Percentiles rank a stretch among this genome's conserved stretches.
These are phyloP conservation scores for Stentor roeselii DNA, from an alignment of 73 alveolate species.

Conservation along the genomic window DNA sequence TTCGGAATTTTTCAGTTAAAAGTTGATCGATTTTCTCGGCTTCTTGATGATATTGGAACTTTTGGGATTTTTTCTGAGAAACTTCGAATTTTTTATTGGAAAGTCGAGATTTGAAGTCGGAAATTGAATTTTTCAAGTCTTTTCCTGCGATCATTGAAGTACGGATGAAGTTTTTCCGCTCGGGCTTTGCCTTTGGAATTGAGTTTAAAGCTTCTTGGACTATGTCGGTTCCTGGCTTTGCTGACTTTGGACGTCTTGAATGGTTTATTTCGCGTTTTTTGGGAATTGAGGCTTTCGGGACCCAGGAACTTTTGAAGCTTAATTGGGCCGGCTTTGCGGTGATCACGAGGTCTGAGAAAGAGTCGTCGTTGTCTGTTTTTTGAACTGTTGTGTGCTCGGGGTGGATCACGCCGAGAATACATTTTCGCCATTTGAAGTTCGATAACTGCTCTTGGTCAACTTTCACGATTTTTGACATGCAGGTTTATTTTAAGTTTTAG, in stretches of 20 bases:
- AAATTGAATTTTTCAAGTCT: background rate
- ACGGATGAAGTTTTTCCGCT: background rate
- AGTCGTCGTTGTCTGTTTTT: background rate
- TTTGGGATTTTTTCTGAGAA: background rate
- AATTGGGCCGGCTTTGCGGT: background rate
- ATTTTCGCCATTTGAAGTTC: background rate
- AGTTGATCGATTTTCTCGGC: background rate
- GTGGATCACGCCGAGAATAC: background rate
- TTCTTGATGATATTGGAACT: background rate
- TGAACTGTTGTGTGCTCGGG: conserved; percentile 22
- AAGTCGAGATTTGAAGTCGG: background rate
- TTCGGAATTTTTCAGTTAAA: background rate
- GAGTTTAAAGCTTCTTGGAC: background rate
- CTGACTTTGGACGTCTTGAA: conserved; percentile 2
- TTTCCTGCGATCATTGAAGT: background rate
- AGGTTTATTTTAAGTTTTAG: no score
- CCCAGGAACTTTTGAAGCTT: background rate
- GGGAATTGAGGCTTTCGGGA: background rate
- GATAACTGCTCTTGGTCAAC: background rate
- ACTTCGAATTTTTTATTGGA: background rate
- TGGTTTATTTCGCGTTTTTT: background rate
- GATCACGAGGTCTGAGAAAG: background rate
- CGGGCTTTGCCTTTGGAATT: conserved; percentile 8
- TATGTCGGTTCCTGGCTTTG: background rate
- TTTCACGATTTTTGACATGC: background rate